Percentiles rank a stretch among this genome's conserved stretches.
Conservation (phyloP, 495 filamentous ascomycete species). For the Opeltia flavorubescens region DNA sequence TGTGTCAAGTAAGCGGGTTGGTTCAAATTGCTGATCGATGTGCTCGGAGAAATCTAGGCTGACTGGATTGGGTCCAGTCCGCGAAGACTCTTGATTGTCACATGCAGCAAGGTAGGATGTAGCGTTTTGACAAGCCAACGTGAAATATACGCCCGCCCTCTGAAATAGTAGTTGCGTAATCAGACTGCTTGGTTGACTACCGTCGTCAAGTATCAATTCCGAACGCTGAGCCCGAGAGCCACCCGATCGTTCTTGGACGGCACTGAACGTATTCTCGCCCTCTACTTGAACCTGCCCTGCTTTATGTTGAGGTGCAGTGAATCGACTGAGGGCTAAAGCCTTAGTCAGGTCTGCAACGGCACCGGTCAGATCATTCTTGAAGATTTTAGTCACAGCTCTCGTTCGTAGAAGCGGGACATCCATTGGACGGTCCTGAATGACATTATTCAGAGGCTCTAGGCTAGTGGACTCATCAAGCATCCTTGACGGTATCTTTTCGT, state of each 20-base stretch:
- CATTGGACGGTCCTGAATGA: slow-evolving; percentile 44
- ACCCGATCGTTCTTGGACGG: slow-evolving; percentile 21
- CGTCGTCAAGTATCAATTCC: slow-evolving; percentile 45
- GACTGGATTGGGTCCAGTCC: background rate
- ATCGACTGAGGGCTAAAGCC: slow-evolving; percentile 45
- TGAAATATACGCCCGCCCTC: slow-evolving; percentile 57
- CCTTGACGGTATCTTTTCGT: slow-evolving; percentile 70
- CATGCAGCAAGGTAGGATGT: slow-evolving; percentile 30
- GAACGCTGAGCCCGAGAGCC: slow-evolving; percentile 30
- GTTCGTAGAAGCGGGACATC: slow-evolving; percentile 56
- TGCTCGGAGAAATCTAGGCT: background rate
- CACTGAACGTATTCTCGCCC: slow-evolving; percentile 27
- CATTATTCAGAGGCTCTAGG: slow-evolving; percentile 46
- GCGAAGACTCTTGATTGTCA: background rate
- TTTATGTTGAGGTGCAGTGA: slow-evolving; percentile 29
- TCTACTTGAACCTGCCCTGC: slow-evolving; percentile 30
- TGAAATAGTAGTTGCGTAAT: slow-evolving; percentile 66
- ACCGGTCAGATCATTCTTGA: slow-evolving; percentile 58
- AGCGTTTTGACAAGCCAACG: slow-evolving; percentile 51
- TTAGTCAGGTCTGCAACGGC: slow-evolving; percentile 53
- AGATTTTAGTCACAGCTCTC: slow-evolving; percentile 54
- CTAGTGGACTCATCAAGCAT: slow-evolving; percentile 62
- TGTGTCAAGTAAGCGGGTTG: slow-evolving; percentile 20
- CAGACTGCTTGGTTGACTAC: slow-evolving; percentile 57
- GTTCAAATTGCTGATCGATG: background rate